Conservation (phyloP, 2,329 filamentous ascomycete genomes). For the Penicillium sp. region DNA sequence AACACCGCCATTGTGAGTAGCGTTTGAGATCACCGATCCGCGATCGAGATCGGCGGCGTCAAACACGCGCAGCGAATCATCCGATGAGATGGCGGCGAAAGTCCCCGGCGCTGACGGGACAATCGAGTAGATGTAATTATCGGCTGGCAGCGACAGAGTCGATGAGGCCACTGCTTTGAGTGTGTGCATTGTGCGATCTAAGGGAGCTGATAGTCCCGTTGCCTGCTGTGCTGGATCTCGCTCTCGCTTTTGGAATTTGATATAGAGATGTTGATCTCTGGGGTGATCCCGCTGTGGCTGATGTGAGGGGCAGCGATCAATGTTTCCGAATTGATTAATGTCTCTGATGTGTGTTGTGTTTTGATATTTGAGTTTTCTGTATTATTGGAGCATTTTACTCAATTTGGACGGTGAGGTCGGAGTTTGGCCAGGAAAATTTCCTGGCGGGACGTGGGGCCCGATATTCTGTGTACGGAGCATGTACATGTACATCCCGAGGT, state of each 20-base stretch:
- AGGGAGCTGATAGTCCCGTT: not conserved
- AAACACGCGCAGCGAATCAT: slow-evolving; percentile 46
- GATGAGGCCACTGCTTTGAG: slow-evolving; percentile 35
- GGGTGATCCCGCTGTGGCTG: slow-evolving; percentile 8
- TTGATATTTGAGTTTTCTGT: not conserved
- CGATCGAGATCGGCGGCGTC: slow-evolving; percentile 36
- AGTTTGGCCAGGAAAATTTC: not conserved
- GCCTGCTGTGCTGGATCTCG: not conserved
- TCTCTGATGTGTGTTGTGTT: not conserved
- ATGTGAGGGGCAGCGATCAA: not conserved
- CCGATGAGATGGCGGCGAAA: slow-evolving; percentile 46
- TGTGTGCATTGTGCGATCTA: slow-evolving; percentile 31
- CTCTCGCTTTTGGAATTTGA: not conserved
- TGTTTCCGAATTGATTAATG: not conserved
- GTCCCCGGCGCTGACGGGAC: slow-evolving; percentile 27
- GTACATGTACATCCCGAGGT: not conserved
- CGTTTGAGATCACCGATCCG: slow-evolving; percentile 6
- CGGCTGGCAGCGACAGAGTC: slow-evolving; percentile 38
- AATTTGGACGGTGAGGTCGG: not conserved
- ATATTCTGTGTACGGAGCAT: not conserved
- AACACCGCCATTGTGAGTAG: slow-evolving; percentile 38
- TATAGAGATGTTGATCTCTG: not conserved
- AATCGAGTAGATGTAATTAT: slow-evolving; percentile 46
- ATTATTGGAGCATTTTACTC: not conserved
- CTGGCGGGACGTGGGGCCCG: not conserved